Evolutionary conservation across 2,329 filamentous ascomycete genomes (phyloP), one percentile per base, ranked within the genome.

Genomic region (Colletotrichum godetiae): DNA sequence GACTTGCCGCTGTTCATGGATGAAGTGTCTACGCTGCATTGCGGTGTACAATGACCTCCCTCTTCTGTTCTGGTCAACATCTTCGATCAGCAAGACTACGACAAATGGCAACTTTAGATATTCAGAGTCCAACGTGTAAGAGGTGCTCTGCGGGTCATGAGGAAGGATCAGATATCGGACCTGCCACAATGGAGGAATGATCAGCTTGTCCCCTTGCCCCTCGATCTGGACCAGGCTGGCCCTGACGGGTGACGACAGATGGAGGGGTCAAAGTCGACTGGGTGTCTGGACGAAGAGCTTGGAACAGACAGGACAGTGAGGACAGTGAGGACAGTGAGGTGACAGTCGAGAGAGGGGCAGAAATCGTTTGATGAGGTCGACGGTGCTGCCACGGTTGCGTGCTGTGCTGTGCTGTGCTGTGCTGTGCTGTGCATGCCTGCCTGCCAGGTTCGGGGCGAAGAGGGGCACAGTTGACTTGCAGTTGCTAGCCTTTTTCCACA

Each of bases 341-440:
- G 69, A 59, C 33, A 64, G 37, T 27, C 22, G 12, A 53, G 63
- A 24, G 66, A 72, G 66, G 70, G 66, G 70, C 65, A 72, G 52
- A 62, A 33, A 49, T 63, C 49, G 63, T 35, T 62, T 68, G 55
- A 66, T 66, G 65, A 68, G 35, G 64, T 63, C 37, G 69, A 67
- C 42, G 42, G n/a, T 49, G 42, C 42, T 49, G 19, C 42, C 42
- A 22, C 42, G 19, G 19, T 49, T 11, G 42, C 42, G 42, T n/a
- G 42, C 37, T 42, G 37, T 42, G 37, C 37, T 42, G 42, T n/a
- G 42, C 37, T 42, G 37, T 42, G 37, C 37, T 42, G 42, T 19
- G 42, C 37, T 42, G 37, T 42, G 37, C 37, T 42, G 13, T 42
- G 37, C 13, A 15, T 42, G 37, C 37, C 13, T 15, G 19, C 42